phyloP scores from a whole-genome alignment of 805 yeast species.

The Candida multigemmis region DNA sequence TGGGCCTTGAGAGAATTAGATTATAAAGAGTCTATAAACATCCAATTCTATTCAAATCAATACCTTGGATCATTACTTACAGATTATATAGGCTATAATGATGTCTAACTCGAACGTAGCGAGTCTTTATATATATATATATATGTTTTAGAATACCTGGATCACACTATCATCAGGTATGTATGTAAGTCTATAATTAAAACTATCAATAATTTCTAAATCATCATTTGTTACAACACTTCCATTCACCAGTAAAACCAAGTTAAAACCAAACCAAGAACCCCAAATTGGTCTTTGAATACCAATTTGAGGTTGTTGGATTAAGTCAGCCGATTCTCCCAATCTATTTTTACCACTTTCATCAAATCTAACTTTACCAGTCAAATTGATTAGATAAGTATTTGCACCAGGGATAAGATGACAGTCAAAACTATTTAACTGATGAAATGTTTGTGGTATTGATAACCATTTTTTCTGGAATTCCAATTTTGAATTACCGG shows the following conservation, averaged over 20 bases:
- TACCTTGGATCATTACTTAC: constrained; percentile 26
- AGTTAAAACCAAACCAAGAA: constrained; percentile 58
- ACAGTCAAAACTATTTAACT: constrained; percentile 52
- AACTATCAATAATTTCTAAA: constrained; percentile 44
- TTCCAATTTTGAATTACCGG: constrained; percentile 27
- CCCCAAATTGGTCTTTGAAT: constrained; percentile 52
- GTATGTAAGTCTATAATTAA: constrained; percentile 60
- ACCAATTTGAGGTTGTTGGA: constrained; percentile 9
- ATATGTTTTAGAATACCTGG: no score
- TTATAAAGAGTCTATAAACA: constrained; percentile 8
- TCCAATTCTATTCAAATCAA: constrained; percentile 17
- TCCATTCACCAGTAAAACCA: constrained; percentile 55
- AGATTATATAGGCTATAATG: constrained; percentile 15
- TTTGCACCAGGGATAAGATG: constrained; percentile 64
- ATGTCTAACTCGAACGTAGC: constrained; percentile 4
- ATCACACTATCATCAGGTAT: constrained; percentile 45
- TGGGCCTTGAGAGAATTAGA: constrained; percentile 22
- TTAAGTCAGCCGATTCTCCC: constrained; percentile 55
- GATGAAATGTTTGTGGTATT: constrained; percentile 53
- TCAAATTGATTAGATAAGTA: constrained; percentile 38
- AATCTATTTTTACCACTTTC: constrained; percentile 62
- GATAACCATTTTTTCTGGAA: constrained; percentile 54
- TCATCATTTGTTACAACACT: constrained; percentile 22
- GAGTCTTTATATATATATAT: not conserved
- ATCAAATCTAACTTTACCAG: constrained; percentile 64